Evolutionary conservation across 192 early-diverging fungal genomes (phyloP), one percentile per base, ranked within the genome.

Genomic region (Coemansia brasiliensis): DNA sequence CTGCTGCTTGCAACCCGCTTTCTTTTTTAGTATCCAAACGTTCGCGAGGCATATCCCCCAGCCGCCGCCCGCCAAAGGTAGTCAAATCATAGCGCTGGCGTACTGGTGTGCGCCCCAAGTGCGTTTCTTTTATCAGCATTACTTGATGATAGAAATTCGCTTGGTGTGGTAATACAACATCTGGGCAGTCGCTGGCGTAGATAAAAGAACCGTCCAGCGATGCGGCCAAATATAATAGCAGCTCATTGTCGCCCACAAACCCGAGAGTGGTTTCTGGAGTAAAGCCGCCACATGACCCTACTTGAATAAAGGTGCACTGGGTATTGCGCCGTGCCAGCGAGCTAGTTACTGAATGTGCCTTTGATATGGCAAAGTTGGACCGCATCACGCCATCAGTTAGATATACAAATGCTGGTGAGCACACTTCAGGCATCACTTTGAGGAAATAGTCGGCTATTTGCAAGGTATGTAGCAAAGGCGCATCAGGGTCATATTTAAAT

Each of bases 331-430:
- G 83, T 32, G 52, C 49, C 43, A 82, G 59, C 17, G 74, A 69
- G 57, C 80, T 78, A 13, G 68, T 74, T 5, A 74, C 39, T 7
- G 55, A 21, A 49, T 84, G 83, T 4, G 86, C 69, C 52, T 84
- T 82, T 38, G 83, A 79, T 5, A 89, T 65, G 0, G 84, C 63
- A 17, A 86, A 76, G 62, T 87, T 89, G 8, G 89, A 90, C 50
- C 88, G 86, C 27, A 88, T 81, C 18, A 90, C 86, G 49, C 89
- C 89, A 57, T 92, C 90, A 0, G 88, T 88, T 25, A 92, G 64
- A 13, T 85, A 61, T 2, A 88, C 81, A 41, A 92, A 67, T 29
- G 65, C 72, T 10, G 81, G 63, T 39, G 81, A 67, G 54, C 75
- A 82, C 10, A 74, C 50, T 29, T 69, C 76, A 10, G 81, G 81